These are phyloP conservation scores for Physcomitrellopsis africana DNA, from an alignment of 225 moss, liverwort and hornwort species.

Conservation along the genomic window DNA sequence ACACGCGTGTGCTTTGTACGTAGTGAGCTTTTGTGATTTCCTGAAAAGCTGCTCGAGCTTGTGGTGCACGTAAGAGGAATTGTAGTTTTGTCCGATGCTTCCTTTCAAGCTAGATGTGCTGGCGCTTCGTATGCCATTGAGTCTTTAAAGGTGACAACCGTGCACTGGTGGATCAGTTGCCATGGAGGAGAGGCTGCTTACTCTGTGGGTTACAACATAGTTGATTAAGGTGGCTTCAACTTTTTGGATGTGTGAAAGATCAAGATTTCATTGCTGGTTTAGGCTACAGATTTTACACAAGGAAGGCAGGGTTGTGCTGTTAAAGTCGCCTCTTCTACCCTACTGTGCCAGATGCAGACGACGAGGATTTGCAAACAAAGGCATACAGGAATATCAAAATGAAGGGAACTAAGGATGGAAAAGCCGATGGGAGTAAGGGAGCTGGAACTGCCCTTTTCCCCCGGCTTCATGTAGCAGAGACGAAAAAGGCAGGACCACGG, in stretches of 20 bases:
- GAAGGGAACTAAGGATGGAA: conserved; percentile 46
- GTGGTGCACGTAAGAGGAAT: background rate
- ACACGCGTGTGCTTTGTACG: background rate
- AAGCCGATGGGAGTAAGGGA: conserved; percentile 41
- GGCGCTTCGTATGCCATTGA: background rate
- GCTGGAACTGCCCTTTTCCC: conserved; percentile 74
- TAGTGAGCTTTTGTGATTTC: background rate
- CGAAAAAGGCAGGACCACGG: conserved; percentile 74
- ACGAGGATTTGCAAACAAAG: conserved; percentile 31
- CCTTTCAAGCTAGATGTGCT: background rate
- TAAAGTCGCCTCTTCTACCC: background rate
- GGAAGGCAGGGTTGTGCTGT: background rate
- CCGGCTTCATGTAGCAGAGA: conserved; percentile 85
- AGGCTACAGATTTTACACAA: background rate
- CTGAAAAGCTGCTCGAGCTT: background rate
- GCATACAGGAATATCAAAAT: conserved; percentile 19
- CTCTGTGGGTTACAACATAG: background rate
- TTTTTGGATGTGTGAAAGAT: conserved; percentile 17
- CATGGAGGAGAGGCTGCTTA: conserved; percentile 18
- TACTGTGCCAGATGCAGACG: conserved; percentile 30
- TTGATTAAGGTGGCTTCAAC: background rate
- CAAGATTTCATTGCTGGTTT: conserved; percentile 13
- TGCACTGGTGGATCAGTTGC: conserved; percentile 1
- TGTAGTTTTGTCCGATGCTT: background rate
- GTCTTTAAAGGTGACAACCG: no score